phyloP scores from a whole-genome alignment of 139 green algal species.

The Tetraselmis chui region DNA sequence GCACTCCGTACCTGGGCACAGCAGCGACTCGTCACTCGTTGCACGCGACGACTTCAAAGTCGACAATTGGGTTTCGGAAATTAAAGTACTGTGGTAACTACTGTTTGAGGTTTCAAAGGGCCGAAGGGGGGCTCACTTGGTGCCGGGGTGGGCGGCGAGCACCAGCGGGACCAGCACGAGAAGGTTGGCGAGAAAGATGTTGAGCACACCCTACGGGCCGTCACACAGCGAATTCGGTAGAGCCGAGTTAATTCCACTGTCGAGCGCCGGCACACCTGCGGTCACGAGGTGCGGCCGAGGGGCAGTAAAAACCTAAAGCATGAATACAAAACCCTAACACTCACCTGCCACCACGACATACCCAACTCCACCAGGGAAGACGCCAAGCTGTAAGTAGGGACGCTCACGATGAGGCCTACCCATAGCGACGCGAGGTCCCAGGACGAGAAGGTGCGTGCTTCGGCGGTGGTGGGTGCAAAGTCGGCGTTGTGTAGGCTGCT shows the following conservation, averaged over 20 bases:
- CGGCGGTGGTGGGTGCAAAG: slow-evolving; percentile 40
- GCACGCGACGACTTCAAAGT: no score
- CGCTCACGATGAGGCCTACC: slow-evolving; percentile 66
- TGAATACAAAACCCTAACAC: background rate
- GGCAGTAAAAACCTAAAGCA: background rate
- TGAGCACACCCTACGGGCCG: slow-evolving; percentile 53
- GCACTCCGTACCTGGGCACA: slow-evolving; percentile 32
- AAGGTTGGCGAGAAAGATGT: slow-evolving; percentile 55
- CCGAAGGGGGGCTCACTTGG: slow-evolving; percentile 51
- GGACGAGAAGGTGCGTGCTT: slow-evolving; percentile 38
- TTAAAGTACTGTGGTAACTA: no score
- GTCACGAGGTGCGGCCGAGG: background rate
- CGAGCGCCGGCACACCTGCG: background rate
- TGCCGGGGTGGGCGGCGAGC: slow-evolving; percentile 57
- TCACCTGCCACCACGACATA: slow-evolving; percentile 18
- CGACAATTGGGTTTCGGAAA: no score
- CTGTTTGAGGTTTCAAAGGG: no score
- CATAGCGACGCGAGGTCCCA: slow-evolving; percentile 57
- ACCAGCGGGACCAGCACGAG: slow-evolving; percentile 71
- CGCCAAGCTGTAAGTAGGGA: slow-evolving; percentile 62
- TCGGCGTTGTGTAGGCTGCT: slow-evolving; percentile 18
- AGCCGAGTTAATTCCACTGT: background rate
- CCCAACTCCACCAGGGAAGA: slow-evolving; percentile 53
- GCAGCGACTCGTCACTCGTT: no score
- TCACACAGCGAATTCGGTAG: slow-evolving; percentile 43